phyloP scores from a whole-genome alignment of 345 rosid genomes.

The Nephelium lappaceum region DNA sequence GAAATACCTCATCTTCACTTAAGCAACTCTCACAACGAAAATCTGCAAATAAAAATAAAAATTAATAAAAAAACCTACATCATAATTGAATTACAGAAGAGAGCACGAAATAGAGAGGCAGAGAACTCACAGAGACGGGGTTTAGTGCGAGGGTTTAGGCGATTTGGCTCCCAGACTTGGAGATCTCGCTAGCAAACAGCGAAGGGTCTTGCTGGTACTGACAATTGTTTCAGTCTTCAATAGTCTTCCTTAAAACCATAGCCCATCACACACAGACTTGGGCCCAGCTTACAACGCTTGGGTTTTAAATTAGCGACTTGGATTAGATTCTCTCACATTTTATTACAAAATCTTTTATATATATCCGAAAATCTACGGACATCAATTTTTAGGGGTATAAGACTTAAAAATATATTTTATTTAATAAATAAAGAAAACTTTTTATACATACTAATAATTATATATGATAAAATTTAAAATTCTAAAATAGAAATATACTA shows the following conservation, averaged over 20 bases:
- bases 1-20: constrained; percentile 47
- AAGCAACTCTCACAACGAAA: constrained; percentile 19
- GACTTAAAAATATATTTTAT: no score
- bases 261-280: not conserved
- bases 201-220: not conserved
- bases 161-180: not conserved
- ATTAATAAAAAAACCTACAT: not conserved
- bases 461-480: no score
- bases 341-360: no score
- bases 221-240: not conserved
- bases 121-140: not conserved
- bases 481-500: no score
- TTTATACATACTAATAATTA: no score
- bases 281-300: not conserved
- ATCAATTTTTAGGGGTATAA: no score
- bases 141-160: not conserved
- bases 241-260: not conserved
- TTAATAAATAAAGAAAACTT: no score
- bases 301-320: no score
- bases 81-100: not conserved
- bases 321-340: no score
- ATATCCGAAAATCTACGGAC: no score
- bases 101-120: not conserved
- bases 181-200: not conserved
- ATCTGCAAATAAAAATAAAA: constrained; percentile 22